Evolutionary conservation across 1,284 basidiomycete species (phyloP).

Genomic region (Megacollybia platyphylla): DNA sequence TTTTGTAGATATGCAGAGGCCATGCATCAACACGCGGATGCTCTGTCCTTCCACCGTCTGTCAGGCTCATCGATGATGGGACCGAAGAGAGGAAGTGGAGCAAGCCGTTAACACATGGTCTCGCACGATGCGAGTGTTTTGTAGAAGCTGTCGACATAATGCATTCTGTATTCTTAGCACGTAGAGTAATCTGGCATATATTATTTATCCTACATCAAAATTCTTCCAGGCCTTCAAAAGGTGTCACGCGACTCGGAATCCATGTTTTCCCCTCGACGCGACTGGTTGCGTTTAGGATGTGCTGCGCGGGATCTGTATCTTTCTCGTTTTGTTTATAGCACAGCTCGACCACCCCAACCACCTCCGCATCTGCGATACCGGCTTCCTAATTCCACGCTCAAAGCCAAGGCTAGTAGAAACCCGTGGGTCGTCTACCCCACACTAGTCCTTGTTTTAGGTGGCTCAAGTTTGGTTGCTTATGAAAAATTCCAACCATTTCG

Average conservation of each 20-base stretch:
- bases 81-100: conserved; percentile 6
- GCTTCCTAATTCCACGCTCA: not conserved
- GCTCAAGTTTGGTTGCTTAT: not conserved
- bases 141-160: not conserved
- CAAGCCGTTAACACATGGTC: not conserved
- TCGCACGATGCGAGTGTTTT: not conserved
- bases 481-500: conserved; percentile 46
- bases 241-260: not conserved
- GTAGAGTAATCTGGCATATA: not conserved
- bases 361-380: not conserved
- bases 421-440: conserved; percentile 2
- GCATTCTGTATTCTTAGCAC: not conserved
- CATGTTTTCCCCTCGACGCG: not conserved
- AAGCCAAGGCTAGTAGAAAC: not conserved
- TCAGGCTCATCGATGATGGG: conserved; percentile 19
- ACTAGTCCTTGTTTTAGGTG: not conserved
- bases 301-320: not conserved
- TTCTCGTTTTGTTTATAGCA: not conserved
- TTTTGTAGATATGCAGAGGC: conserved; percentile 71
- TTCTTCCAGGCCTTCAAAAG: not conserved
- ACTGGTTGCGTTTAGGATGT: not conserved
- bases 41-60: conserved; percentile 57
- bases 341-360: too few relatives aligned
- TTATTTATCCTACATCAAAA: not conserved
- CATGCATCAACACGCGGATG: conserved; percentile 75